Percentiles rank a stretch among this genome's conserved stretches.
Conservation (phyloP, 345 rosid genomes). For the Arabidopsis arenosa region DNA sequence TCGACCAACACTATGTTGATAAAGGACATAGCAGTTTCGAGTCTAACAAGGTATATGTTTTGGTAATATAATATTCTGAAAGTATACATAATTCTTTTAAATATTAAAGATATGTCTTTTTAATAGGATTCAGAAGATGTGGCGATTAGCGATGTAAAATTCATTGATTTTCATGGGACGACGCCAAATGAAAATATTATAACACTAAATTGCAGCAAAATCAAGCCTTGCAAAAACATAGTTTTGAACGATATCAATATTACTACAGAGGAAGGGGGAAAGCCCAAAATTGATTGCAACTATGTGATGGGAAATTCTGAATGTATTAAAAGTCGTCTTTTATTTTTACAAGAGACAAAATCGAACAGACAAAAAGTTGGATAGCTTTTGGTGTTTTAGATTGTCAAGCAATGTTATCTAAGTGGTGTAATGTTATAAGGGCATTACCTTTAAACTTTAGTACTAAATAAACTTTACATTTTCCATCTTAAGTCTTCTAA, state of each 20-base stretch:
- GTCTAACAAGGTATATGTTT: background rate
- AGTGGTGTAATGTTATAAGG: too few relatives aligned
- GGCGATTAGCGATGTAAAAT: conserved; percentile 18
- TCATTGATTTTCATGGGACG: conserved; percentile 22
- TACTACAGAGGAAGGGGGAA: background rate
- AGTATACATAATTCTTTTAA: background rate
- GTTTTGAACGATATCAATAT: background rate
- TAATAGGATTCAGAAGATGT: conserved; percentile 21
- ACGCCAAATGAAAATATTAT: background rate
- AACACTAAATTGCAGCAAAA: conserved; percentile 21
- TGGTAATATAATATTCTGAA: background rate
- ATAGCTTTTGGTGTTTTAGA: too few relatives aligned
- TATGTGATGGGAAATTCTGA: background rate
- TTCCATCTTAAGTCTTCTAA: too few relatives aligned
- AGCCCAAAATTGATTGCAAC: background rate
- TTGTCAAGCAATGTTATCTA: too few relatives aligned
- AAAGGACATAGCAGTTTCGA: background rate
- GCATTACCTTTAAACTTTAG: too few relatives aligned
- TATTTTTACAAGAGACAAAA: too few relatives aligned
- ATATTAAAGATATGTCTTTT: background rate
- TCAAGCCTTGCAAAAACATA: conserved; percentile 17
- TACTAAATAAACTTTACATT: too few relatives aligned
- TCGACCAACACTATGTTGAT: conserved; percentile 23
- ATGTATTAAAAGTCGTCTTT: background rate
- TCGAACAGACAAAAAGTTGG: too few relatives aligned